Evolutionary conservation across 163 green algal species (phyloP).

Genomic region (Chloroidium sp.): DNA sequence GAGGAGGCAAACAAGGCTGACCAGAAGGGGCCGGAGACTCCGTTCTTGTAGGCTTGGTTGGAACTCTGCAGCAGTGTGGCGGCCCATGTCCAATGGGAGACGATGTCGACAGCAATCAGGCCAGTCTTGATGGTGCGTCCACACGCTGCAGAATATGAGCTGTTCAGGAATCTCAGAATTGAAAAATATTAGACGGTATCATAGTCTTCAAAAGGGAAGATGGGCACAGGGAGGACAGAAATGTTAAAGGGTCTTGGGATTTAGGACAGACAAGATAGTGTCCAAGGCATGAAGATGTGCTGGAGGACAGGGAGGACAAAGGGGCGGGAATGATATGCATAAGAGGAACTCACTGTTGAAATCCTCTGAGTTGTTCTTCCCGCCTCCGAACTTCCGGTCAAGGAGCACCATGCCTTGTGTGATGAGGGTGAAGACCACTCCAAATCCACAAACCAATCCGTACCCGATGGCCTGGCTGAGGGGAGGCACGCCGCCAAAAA

Average conservation of each 20-base stretch:
- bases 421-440: conserved; percentile 15
- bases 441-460: conserved; percentile 10
- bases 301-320: too few species aligned
- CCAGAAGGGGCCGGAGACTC: conserved; percentile 81
- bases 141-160: neutral
- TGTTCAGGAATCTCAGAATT: too few species aligned
- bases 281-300: too few species aligned
- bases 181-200: too few species aligned
- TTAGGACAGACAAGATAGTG: neutral
- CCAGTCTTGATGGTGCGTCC: conserved; percentile 60
- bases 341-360: neutral
- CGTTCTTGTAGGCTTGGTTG: conserved; percentile 66
- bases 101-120: conserved; percentile 62
- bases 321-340: too few species aligned
- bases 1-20: neutral
- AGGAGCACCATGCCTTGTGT: conserved; percentile 27
- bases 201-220: too few species aligned
- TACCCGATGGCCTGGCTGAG: conserved; percentile 9
- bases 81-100: conserved; percentile 35
- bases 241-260: too few species aligned
- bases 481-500: conserved; percentile 13
- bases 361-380: conserved; percentile 20
- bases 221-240: too few species aligned
- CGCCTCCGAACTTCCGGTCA: conserved; percentile 41
- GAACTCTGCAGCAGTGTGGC: conserved; percentile 77